Conservation (phyloP, 345 rosid genomes). For the Salix suchowensis region DNA sequence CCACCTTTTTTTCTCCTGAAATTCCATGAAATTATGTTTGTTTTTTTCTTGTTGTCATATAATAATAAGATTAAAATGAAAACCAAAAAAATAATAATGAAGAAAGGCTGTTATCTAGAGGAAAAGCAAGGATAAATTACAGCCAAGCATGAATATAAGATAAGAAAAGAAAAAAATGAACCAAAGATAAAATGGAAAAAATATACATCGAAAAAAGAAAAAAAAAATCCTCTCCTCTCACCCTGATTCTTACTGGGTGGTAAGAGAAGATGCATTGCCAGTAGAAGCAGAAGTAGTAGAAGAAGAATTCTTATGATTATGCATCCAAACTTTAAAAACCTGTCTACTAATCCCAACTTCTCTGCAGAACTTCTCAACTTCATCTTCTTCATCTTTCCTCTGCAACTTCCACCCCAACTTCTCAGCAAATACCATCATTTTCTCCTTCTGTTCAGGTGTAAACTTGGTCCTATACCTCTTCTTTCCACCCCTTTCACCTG, state of each 20-base stretch:
- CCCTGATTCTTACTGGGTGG: constrained; percentile 23
- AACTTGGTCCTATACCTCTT: constrained; percentile 62
- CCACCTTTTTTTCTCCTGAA: not conserved
- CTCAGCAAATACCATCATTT: constrained; percentile 56
- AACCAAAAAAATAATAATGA: not conserved
- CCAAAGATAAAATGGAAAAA: not conserved
- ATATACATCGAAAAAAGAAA: not conserved
- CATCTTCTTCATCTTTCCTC: constrained; percentile 52
- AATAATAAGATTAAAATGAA: not conserved
- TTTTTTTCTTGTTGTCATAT: not conserved
- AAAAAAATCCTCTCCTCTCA: not conserved
- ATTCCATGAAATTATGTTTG: not conserved
- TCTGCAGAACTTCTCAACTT: constrained; percentile 54
- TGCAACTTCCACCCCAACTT: constrained; percentile 58
- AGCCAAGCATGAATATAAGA: not conserved
- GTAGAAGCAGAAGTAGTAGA: constrained; percentile 36
- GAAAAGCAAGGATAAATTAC: not conserved
- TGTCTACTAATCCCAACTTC: constrained; percentile 49
- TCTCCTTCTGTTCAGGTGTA: constrained; percentile 58
- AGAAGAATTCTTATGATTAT: constrained; percentile 53
- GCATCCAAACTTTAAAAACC: constrained; percentile 76
- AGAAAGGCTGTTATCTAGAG: not conserved
- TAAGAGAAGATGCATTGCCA: constrained; percentile 55
- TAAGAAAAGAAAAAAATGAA: not conserved
- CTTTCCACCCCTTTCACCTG: constrained; percentile 10